Conservation (phyloP, 2,329 filamentous ascomycete species). For the Xylaria sp. region DNA sequence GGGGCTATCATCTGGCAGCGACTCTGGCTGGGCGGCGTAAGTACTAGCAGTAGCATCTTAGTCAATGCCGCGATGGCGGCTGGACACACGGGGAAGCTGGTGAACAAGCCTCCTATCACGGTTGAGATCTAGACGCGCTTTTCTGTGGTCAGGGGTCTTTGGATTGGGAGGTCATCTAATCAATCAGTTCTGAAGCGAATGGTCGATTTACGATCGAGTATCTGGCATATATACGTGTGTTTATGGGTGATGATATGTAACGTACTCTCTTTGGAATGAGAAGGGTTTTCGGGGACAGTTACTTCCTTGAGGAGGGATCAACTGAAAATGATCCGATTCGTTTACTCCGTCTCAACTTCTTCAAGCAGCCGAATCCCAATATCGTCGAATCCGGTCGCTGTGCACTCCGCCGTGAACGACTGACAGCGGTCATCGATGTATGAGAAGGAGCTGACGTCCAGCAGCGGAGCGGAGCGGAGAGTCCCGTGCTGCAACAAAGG, state of each 20-base stretch:
- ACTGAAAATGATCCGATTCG: background rate
- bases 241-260: too few relatives aligned
- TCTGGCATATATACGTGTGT: too few relatives aligned
- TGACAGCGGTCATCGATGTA: too few relatives aligned
- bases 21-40: conserved; percentile 49
- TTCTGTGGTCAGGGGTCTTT: background rate
- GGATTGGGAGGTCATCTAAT: background rate
- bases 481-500: too few relatives aligned
- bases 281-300: too few relatives aligned
- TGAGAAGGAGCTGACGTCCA: too few relatives aligned
- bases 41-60: conserved; percentile 46
- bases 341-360: background rate
- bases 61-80: conserved; percentile 55
- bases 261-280: too few relatives aligned
- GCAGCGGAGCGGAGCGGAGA: too few relatives aligned
- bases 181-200: background rate
- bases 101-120: conserved; percentile 33
- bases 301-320: background rate
- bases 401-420: too few relatives aligned
- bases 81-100: conserved; percentile 46
- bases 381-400: too few relatives aligned
- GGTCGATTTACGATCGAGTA: background rate
- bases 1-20: conserved; percentile 50
- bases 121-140: conserved; percentile 22
- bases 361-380: too few relatives aligned